Evolutionary conservation across 2,329 filamentous ascomycete species (phyloP).

Genomic region (Pseudopithomyces chartarum): DNA sequence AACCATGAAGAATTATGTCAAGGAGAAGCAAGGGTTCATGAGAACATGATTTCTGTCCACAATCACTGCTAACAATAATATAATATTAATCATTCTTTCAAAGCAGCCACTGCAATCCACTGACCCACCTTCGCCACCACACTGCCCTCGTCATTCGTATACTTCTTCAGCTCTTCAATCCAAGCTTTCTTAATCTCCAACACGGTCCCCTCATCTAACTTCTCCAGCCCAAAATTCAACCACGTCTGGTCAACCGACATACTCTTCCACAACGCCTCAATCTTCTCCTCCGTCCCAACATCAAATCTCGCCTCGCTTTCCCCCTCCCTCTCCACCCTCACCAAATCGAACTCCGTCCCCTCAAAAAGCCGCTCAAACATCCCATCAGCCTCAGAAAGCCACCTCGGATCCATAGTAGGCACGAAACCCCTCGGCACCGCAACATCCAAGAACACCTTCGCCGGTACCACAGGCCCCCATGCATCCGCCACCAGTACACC

Average conservation of each 20-base stretch:
- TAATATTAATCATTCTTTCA: not conserved
- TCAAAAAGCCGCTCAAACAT: not conserved
- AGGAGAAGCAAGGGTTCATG: not conserved
- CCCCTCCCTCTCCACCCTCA: not conserved
- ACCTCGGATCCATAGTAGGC: not conserved
- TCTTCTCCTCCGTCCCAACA: not conserved
- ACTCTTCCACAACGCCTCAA: conserved; percentile 6
- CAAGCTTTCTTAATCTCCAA: conserved; percentile 2
- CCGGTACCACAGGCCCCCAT: conserved; percentile 1
- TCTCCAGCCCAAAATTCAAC: conserved; percentile 4
- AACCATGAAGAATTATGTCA: not conserved
- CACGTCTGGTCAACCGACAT: conserved; percentile 2
- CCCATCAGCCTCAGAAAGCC: conserved; percentile 1
- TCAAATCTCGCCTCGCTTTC: not conserved
- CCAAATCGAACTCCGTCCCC: not conserved
- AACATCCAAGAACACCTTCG: conserved; percentile 7
- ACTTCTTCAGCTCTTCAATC: not conserved
- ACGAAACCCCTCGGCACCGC: conserved; percentile 6
- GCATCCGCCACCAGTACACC: conserved; percentile 9
- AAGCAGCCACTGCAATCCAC: not conserved
- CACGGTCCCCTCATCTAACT: not conserved
- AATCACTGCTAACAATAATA: not conserved
- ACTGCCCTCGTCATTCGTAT: not conserved
- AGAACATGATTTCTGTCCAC: no score
- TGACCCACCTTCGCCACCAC: not conserved